A percentile compares a stretch with the other conserved stretches of the same genome.
These are phyloP conservation scores for Pachyrhizus erosus DNA, from an alignment of 306 rosid species.

Conservation along the genomic window DNA sequence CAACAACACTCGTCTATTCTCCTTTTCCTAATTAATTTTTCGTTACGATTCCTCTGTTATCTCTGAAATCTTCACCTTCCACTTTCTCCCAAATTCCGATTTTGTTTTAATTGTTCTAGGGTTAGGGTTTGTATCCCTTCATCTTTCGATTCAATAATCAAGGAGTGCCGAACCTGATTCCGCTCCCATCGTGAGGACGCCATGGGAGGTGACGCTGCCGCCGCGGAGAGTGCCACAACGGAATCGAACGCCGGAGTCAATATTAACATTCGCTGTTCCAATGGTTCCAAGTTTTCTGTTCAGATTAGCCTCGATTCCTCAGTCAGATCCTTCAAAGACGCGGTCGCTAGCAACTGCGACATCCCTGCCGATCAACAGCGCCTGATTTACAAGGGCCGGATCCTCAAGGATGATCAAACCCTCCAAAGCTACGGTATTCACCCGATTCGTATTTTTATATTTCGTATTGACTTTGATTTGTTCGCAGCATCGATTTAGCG, in stretches of 20 bases:
- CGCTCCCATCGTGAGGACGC: constrained; percentile 55
- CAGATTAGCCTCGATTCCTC: constrained; percentile 60
- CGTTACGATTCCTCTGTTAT: constrained; percentile 14
- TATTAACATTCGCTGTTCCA: constrained; percentile 76
- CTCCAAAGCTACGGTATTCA: constrained; percentile 79
- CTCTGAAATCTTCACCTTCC: constrained; percentile 22
- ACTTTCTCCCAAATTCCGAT: constrained; percentile 1
- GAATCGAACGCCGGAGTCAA: constrained; percentile 52
- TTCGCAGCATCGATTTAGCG: not conserved
- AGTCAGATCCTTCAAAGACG: constrained; percentile 66
- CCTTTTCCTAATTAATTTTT: not conserved
- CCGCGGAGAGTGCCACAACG: constrained; percentile 43
- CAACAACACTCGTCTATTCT: not conserved
- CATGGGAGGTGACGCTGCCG: constrained; percentile 70
- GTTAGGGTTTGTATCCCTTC: constrained; percentile 44
- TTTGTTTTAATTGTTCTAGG: constrained; percentile 41
- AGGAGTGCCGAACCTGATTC: not conserved
- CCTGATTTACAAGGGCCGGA: constrained; percentile 90
- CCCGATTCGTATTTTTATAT: constrained; percentile 12
- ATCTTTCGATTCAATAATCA: constrained; percentile 1
- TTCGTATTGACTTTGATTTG: not conserved
- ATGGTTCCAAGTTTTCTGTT: constrained; percentile 73
- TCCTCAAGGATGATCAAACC: constrained; percentile 81
- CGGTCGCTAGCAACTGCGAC: constrained; percentile 59
- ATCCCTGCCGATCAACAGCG: constrained; percentile 76